Conservation (phyloP, 345 rosid species). For the Arabidopsis arenosa region DNA sequence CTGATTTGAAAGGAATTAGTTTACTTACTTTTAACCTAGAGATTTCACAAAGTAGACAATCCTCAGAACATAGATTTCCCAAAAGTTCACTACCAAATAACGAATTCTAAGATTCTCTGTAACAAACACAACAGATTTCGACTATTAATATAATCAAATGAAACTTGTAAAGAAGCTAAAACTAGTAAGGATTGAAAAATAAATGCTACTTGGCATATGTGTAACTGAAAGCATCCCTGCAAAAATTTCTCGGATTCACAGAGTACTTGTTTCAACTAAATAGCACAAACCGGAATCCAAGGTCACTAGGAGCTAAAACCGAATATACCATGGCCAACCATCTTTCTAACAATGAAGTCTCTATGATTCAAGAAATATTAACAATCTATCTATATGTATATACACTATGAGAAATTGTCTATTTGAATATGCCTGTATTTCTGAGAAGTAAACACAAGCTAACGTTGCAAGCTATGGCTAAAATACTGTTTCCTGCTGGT, state of each 20-base stretch:
- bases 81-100: not conserved
- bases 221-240: not conserved
- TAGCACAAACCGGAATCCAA: slow-evolving; percentile 6
- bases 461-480: not conserved
- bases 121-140: not conserved
- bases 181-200: too few species aligned
- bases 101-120: not conserved
- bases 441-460: not conserved
- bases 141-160: too few species aligned
- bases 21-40: not conserved
- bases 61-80: not conserved
- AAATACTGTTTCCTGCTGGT: not conserved
- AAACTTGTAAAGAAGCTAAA: too few species aligned
- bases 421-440: not conserved
- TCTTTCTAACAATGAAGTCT: not conserved
- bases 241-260: not conserved
- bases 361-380: not conserved
- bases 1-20: not conserved
- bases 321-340: not conserved
- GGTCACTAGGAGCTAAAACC: slow-evolving; percentile 45
- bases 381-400: slow-evolving; percentile 1
- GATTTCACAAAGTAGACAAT: not conserved
- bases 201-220: not conserved
- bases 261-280: not conserved
- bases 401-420: not conserved